A percentile compares a stretch with the other conserved stretches of the same genome.
Conservation (phyloP, 352 stramenopile species). For the Globisporangium solare region DNA sequence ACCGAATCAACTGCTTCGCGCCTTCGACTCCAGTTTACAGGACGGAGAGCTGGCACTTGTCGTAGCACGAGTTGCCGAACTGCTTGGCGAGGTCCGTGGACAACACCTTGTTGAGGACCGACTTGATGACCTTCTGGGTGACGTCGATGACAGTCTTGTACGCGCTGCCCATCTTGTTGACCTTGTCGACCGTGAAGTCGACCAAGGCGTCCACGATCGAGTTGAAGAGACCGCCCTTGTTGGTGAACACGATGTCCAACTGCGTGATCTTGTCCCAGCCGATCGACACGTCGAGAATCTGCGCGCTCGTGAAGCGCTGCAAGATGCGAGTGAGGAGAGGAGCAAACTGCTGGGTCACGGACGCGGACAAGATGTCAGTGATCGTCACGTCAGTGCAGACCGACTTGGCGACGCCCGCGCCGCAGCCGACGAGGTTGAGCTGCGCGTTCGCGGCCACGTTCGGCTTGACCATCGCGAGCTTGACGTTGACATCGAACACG, state of each 20-base stretch:
- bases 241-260: slow-evolving; percentile 9
- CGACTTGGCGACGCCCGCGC: slow-evolving; percentile 12
- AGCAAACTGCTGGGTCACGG: slow-evolving; percentile 17
- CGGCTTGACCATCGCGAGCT: slow-evolving; percentile 22
- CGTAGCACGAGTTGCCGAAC: slow-evolving; percentile 12
- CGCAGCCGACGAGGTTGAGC: slow-evolving; percentile 13
- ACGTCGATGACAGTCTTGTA: slow-evolving; percentile 14
- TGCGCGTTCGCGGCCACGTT: slow-evolving; percentile 17
- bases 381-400: slow-evolving; percentile 31
- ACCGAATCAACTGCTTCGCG: no score
- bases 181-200: slow-evolving; percentile 5
- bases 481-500: slow-evolving; percentile 24
- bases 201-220: slow-evolving; percentile 4
- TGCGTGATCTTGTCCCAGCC: slow-evolving; percentile 24
- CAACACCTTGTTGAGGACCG: slow-evolving; percentile 12
- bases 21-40: no score
- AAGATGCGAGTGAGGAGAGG: slow-evolving; percentile 25
- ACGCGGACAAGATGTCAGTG: slow-evolving; percentile 27
- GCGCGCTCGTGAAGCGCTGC: slow-evolving; percentile 35
- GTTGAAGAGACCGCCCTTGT: slow-evolving; percentile 5
- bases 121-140: slow-evolving; percentile 10
- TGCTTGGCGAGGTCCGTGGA: slow-evolving; percentile 2
- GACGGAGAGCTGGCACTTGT: neutral
- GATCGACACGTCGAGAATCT: slow-evolving; percentile 26
- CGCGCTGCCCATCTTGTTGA: slow-evolving; percentile 17